A percentile compares a stretch with the other conserved stretches of the same genome.
phyloP scores from a whole-genome alignment of 73 alveolate species.

The Paraurostyla sp. region DNA sequence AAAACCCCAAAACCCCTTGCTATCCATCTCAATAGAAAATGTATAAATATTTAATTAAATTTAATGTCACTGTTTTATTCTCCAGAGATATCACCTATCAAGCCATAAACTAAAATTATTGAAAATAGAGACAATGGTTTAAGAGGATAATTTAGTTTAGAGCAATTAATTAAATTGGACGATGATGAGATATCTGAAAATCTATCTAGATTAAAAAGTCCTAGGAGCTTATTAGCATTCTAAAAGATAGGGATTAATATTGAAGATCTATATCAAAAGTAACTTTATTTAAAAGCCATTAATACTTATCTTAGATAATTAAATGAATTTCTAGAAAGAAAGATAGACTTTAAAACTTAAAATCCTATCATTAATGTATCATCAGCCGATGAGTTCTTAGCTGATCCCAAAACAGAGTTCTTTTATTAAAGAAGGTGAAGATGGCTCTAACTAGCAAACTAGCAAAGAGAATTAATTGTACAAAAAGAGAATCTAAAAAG shows the following conservation, averaged over 20 bases:
- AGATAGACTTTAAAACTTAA: too few relatives aligned
- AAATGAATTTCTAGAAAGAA: not conserved
- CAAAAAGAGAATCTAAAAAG: not conserved
- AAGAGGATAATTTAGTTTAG: not conserved
- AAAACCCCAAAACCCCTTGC: slow-evolving; percentile 33
- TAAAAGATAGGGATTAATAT: not conserved
- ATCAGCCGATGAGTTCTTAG: too few relatives aligned
- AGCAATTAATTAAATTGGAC: not conserved
- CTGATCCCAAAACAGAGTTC: not conserved
- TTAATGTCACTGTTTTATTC: not conserved
- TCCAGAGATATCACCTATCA: not conserved
- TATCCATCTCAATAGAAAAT: too few relatives aligned
- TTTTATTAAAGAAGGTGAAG: slow-evolving; percentile 14
- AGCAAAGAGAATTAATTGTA: slow-evolving; percentile 15
- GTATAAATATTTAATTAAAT: not conserved
- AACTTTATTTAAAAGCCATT: not conserved
- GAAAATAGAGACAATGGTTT: too few relatives aligned
- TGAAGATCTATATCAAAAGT: not conserved
- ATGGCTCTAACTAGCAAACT: not conserved
- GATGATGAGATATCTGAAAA: not conserved
- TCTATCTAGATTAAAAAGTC: not conserved
- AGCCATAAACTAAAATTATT: too few relatives aligned
- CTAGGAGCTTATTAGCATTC: slow-evolving; percentile 11
- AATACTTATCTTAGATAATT: not conserved
- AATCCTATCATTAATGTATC: too few relatives aligned